phyloP scores from a whole-genome alignment of 371 early-diverging fungal species.

The Rhizopus arrhizus region DNA sequence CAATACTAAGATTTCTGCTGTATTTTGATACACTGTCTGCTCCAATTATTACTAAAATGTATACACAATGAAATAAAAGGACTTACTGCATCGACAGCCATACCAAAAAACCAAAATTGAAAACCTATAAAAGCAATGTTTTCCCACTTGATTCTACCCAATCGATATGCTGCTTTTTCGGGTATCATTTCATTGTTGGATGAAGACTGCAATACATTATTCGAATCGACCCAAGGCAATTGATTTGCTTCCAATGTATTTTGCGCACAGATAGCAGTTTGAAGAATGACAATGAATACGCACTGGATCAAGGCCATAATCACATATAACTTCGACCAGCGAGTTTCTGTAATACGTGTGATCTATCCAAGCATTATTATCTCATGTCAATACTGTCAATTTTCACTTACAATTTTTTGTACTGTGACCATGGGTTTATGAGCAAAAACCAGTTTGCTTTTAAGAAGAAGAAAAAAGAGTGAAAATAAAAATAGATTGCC shows the following conservation, averaged over 20 bases:
- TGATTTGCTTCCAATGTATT: slow-evolving; percentile 23
- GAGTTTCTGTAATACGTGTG: slow-evolving; percentile 29
- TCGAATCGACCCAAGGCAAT: slow-evolving; percentile 14
- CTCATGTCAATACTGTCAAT: not conserved
- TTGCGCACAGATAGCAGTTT: slow-evolving; percentile 27
- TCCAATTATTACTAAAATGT: slow-evolving; percentile 4
- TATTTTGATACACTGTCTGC: slow-evolving; percentile 51
- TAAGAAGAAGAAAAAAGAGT: not conserved
- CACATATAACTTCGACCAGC: slow-evolving; percentile 36
- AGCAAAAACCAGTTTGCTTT: slow-evolving; percentile 16
- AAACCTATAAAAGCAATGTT: slow-evolving; percentile 38
- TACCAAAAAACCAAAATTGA: slow-evolving; percentile 34
- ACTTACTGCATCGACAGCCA: slow-evolving; percentile 51
- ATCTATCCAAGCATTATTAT: slow-evolving; percentile 7
- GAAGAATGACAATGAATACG: slow-evolving; percentile 25
- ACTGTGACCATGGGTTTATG: slow-evolving; percentile 31
- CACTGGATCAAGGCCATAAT: slow-evolving; percentile 27
- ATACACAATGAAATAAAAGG: not conserved
- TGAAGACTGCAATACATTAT: slow-evolving; percentile 9
- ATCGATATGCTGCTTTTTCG: slow-evolving; percentile 20
- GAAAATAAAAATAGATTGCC: not conserved
- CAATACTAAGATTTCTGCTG: slow-evolving; percentile 44
- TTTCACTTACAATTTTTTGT: slow-evolving; percentile 34
- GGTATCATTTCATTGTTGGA: slow-evolving; percentile 17
- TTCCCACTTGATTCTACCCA: slow-evolving; percentile 35